Evolutionary conservation across 257 asterid species (phyloP), one percentile per base, ranked within the genome.

Genomic region (Primulina tabacum): DNA sequence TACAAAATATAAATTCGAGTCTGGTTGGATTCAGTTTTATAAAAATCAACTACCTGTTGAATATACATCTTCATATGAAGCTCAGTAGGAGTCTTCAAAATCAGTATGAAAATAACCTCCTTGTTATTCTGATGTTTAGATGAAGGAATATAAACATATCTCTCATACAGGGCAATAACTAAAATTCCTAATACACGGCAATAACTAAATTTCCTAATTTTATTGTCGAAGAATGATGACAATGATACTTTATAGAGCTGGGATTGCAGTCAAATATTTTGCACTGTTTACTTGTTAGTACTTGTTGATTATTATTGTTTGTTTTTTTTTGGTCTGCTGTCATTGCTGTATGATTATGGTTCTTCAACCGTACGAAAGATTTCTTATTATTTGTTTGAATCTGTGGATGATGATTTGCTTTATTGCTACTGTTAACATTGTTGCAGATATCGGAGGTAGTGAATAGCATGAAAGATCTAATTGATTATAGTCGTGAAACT

Each of bases 371-470:
- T 18, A 57, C 40, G 43, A 34, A 18, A 53, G 21, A 50, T 53
- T 21, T 21, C 53, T 12, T 43, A 11, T 6, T 17, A 1, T 52
- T 29, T 2, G 14, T 53, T 28, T 28, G 18, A 40, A 38, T 40
- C 37, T 10, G 24, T 74, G 70, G 47, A 65, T 65, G 74, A 63
- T 70, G 20, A 47, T 68, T 35, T 12, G 6, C 50, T 67, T 68
- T 30, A 29, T 38, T 2, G 12, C 21, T 43, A 24, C 60, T 72
- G 58, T 43, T 67, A n/a, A 32, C 34, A 32, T 32, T 32, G 34
- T 76, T 86, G 88, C 90, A 94, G 99, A 94, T 94, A 84, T 94
- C 99, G 10, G 98, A 94, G 81, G 99, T 94, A 78, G 99, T 94
- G 68, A 94, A 94, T 84, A 94, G 99, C 90, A 94, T 94, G 99